A percentile compares a stretch with the other conserved stretches of the same genome.
These are phyloP conservation scores for Leccinum olivaceopallidum DNA, from an alignment of 768 basidiomycete genomes.

Conservation along the genomic window DNA sequence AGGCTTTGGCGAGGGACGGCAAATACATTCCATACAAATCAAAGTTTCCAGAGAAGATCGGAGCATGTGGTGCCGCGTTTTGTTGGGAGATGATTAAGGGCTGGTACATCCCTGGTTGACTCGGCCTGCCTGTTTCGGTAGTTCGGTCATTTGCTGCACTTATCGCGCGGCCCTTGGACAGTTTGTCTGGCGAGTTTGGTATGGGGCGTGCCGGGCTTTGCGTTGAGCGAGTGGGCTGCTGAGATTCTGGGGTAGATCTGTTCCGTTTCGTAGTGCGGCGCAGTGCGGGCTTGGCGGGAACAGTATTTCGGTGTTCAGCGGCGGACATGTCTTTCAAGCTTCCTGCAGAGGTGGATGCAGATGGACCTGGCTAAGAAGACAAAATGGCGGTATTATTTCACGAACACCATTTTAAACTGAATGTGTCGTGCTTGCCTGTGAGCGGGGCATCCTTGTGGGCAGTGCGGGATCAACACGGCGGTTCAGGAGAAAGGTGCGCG, in stretches of 20 bases:
- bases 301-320: conserved; percentile 1
- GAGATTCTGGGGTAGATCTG: conserved; percentile 8
- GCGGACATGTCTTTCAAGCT: conserved; percentile 22
- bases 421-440: conserved; percentile 14
- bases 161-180: conserved; percentile 5
- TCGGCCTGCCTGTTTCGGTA: conserved; percentile 1
- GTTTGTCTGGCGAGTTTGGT: conserved; percentile 12
- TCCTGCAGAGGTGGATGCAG: conserved; percentile 20
- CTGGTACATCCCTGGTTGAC: conserved; percentile 6
- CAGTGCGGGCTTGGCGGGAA: conserved; percentile 1
- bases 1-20: conserved; percentile 36
- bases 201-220: conserved; percentile 6
- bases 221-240: conserved; percentile 11
- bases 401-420: background rate
- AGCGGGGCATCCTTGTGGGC: conserved; percentile 14
- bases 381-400: background rate
- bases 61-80: conserved; percentile 4
- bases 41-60: conserved; percentile 36
- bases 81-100: conserved; percentile 11
- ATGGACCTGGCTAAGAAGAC: conserved; percentile 11
- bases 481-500: background rate
- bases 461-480: no score
- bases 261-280: conserved; percentile 24
- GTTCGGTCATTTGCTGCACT: background rate
- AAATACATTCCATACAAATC: conserved; percentile 43